Evolutionary conservation across 371 early-diverging fungal species (phyloP).

Genomic region (Lichtheimia corymbifera): DNA sequence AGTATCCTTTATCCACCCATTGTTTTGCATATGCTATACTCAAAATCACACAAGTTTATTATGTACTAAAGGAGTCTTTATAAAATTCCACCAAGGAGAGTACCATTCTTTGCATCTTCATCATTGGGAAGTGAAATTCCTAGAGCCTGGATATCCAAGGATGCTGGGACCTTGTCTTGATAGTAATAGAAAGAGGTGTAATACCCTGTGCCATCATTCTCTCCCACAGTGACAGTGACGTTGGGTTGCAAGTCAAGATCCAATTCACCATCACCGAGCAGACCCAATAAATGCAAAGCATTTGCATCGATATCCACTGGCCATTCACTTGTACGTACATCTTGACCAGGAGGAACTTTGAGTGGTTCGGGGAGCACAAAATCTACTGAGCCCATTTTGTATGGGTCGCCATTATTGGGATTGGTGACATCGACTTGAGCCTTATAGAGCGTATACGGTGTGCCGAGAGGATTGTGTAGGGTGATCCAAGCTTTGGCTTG

Average conservation of each 20-base stretch:
- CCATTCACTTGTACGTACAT: constrained; percentile 18
- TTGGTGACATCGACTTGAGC: constrained; percentile 23
- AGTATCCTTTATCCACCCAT: too few species aligned
- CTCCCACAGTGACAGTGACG: constrained; percentile 38
- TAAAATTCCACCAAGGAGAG: too few species aligned
- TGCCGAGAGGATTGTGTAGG: constrained; percentile 42
- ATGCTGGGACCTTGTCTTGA: constrained; percentile 31
- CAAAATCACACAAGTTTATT: too few species aligned
- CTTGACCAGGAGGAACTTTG: constrained; percentile 31
- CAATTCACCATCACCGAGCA: constrained; percentile 18
- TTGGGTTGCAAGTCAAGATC: constrained; percentile 33
- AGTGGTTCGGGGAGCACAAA: constrained; percentile 20
- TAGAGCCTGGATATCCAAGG: constrained; percentile 9
- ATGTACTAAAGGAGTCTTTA: too few species aligned
- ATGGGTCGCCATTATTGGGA: constrained; percentile 18
- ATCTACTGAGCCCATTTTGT: constrained; percentile 25
- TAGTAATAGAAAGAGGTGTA: constrained; percentile 27
- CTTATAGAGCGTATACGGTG: constrained; percentile 32
- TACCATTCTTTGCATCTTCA: constrained; percentile 1
- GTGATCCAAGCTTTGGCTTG: constrained; percentile 32
- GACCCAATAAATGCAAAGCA: constrained; percentile 10
- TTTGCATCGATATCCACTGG: constrained; percentile 24
- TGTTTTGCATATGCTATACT: too few species aligned
- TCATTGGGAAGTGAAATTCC: constrained; percentile 15
- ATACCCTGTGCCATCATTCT: constrained; percentile 22